Base-by-base conservation (phyloP, 1,284 basidiomycete species). In the Microbotryomycetes sp. region DNA sequence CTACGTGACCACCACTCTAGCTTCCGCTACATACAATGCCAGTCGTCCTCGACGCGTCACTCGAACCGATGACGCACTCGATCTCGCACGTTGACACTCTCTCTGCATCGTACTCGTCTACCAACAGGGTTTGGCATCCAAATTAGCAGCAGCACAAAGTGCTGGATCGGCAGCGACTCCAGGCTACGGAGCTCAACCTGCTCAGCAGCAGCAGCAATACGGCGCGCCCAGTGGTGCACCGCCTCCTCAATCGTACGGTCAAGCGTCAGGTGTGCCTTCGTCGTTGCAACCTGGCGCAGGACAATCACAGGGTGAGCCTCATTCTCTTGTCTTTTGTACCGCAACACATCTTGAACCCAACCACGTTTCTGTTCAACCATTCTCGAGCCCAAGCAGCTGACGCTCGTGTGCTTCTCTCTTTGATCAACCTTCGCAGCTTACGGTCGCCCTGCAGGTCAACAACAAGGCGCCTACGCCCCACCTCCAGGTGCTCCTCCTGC, bases 401-500 rank as follows among this genome's bases (percentile, higher is more conserved):
- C 57, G 47, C n/a, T 59, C 52, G 16, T 36, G 48, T 47, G 47
- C 49, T 28, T 36, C 36, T 30, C 12, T 45, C 5, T 54, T 49
- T 2, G 55, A 51, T 36, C 56, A 36, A 12, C 55, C 60, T 45
- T 23, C 53, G 42, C 30, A 51, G 54, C 28, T 26, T 62, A 57
- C 23, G 56, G 60, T 23, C 30, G 48, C 48, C 42, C 32, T 31
- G 29, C 36, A 26, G 26, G 30, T 19, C 49, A 52, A 4, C 22
- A 9, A 12, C 36, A 42, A 42, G 52, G 50, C 23, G 48, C 49
- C 45, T 60, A 60, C 54, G 59, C 59, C 23, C 58, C 58, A 26
- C 58, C 58, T 29, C 42, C 58, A 16, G 58, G 58, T 23, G 50
- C 58, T 53, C 58, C 58, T 36, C 59, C 59, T 54, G 31, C 51